A percentile compares a stretch with the other conserved stretches of the same genome.
Conservation (phyloP, 768 basidiomycete genomes). For the Podaxis sp. region DNA sequence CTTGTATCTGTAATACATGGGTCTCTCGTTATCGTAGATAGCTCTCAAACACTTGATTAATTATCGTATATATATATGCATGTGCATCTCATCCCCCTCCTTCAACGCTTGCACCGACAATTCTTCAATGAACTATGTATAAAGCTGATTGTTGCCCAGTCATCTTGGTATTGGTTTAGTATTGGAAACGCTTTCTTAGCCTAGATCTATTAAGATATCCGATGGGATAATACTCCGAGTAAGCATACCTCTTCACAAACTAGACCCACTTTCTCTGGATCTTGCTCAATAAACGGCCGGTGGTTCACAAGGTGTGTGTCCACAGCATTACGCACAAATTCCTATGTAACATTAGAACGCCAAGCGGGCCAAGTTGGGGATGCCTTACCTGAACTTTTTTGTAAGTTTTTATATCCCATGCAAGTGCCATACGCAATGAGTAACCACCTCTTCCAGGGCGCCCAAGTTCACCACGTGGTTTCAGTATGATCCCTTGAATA, state of each 20-base stretch:
- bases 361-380: not conserved
- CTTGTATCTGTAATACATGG: too few species aligned
- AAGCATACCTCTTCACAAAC: not conserved
- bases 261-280: not conserved
- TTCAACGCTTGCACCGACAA: not conserved
- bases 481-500: not conserved
- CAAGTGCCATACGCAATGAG: constrained; percentile 11
- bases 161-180: not conserved
- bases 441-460: constrained; percentile 9
- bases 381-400: not conserved
- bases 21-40: too few species aligned
- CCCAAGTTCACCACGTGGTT: constrained; percentile 6
- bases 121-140: not conserved
- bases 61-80: not conserved
- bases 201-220: not conserved
- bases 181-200: not conserved
- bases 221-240: not conserved
- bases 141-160: not conserved
- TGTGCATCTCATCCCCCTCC: not conserved
- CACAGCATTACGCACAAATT: not conserved
- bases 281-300: not conserved
- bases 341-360: not conserved
- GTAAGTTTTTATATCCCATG: not conserved
- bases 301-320: not conserved
- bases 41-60: not conserved